Percentiles rank a stretch among this genome's conserved stretches.
Evolutionary conservation across 306 rosid genomes (phyloP).

Genomic region (Inga laurina): DNA sequence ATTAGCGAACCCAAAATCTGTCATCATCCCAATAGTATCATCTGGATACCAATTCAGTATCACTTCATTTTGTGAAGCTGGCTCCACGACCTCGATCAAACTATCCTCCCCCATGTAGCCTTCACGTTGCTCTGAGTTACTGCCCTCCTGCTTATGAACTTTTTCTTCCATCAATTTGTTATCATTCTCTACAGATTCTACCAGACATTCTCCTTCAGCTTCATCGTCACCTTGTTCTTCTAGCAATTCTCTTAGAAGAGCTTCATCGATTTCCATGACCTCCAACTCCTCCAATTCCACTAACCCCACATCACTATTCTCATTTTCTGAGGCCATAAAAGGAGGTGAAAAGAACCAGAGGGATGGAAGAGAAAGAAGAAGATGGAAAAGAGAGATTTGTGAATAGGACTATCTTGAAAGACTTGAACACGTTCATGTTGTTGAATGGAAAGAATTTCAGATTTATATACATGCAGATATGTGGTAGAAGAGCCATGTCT

Average conservation of each 20-base stretch:
- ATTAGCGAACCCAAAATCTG: slow-evolving; percentile 42
- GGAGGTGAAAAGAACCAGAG: not conserved
- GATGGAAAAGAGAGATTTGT: not conserved
- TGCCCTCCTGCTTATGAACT: not conserved
- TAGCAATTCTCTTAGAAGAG: slow-evolving; percentile 58
- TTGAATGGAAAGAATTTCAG: not conserved
- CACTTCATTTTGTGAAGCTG: slow-evolving; percentile 28
- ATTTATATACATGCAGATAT: slow-evolving; percentile 27
- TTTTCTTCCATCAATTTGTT: not conserved
- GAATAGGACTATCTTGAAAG: slow-evolving; percentile 6
- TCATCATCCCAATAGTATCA: slow-evolving; percentile 36
- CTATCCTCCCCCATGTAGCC: slow-evolving; percentile 31
- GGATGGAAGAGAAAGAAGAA: not conserved
- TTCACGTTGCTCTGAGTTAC: slow-evolving; percentile 20
- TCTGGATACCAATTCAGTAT: slow-evolving; percentile 47
- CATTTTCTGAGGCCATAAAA: slow-evolving; percentile 41
- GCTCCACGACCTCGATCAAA: slow-evolving; percentile 35
- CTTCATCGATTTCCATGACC: slow-evolving; percentile 57
- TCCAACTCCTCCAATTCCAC: slow-evolving; percentile 56
- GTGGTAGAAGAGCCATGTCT: slow-evolving; percentile 29
- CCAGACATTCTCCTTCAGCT: not conserved
- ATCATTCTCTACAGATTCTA: slow-evolving; percentile 8
- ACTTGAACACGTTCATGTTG: not conserved
- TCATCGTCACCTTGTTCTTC: slow-evolving; percentile 45
- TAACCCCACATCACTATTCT: slow-evolving; percentile 30